Evolutionary conservation across 129 eudicot genomes (phyloP).

Genomic region (Tanacetum coccineum): DNA sequence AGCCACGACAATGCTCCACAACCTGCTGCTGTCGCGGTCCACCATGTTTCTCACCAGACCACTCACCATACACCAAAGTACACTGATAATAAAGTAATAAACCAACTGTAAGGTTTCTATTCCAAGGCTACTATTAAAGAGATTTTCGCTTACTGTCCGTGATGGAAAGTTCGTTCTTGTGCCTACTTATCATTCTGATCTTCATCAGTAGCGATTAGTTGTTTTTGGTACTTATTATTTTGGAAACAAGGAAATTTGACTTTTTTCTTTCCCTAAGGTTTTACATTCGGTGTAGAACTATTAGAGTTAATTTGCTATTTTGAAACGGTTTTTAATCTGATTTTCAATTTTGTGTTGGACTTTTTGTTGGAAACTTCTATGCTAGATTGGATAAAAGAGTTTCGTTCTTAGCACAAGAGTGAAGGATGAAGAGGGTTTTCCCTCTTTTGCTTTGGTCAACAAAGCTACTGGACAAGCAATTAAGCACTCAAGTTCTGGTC

Average conservation of each 20-base stretch:
- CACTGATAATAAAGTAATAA: conserved; percentile 20
- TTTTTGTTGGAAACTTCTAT: background rate
- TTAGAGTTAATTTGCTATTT: background rate
- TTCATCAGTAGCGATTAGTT: conserved; percentile 6
- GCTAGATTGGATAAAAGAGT: conserved; percentile 90
- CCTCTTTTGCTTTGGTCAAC: too few species aligned
- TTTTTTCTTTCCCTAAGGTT: too few species aligned
- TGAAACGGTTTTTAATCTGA: background rate
- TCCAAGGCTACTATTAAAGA: conserved; percentile 44
- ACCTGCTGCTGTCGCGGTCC: background rate
- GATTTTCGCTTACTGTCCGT: conserved; percentile 45
- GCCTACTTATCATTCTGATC: conserved; percentile 50
- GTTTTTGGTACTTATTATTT: background rate
- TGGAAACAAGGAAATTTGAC: too few species aligned
- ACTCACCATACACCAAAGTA: conserved; percentile 11
- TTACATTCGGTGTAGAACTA: too few species aligned
- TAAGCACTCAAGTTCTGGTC: conserved; percentile 67
- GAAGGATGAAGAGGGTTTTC: too few species aligned
- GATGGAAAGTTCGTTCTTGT: conserved; percentile 60
- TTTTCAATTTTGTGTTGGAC: background rate
- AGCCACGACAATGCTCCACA: background rate
- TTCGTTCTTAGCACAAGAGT: conserved; percentile 21
- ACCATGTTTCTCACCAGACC: conserved; percentile 24
- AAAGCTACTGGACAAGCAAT: conserved; percentile 48
- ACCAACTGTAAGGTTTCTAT: conserved; percentile 41